These are phyloP conservation scores for Megacollybia marginata DNA, from an alignment of 768 basidiomycete genomes.

Conservation along the genomic window DNA sequence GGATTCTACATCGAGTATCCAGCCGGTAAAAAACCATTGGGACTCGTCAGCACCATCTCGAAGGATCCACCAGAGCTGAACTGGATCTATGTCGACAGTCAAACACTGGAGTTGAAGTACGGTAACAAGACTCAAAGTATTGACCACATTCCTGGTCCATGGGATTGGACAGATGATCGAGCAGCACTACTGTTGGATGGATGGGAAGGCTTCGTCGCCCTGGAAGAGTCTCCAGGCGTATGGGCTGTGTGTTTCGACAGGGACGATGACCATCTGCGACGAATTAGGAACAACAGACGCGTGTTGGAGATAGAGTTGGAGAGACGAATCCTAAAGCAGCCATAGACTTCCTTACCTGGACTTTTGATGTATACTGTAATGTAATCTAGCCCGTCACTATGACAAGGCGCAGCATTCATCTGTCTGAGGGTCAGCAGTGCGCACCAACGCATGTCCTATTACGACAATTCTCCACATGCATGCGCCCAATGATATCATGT, in stretches of 20 bases:
- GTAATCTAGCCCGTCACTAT: no score
- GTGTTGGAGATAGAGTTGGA: constrained; percentile 16
- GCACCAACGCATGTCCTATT: no score
- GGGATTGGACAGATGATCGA: constrained; percentile 23
- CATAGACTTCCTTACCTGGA: not conserved
- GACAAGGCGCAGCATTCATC: no score
- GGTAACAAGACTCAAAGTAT: constrained; percentile 22
- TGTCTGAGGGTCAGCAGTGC: no score
- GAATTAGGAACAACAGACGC: constrained; percentile 6
- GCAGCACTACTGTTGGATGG: constrained; percentile 13
- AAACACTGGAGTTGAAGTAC: constrained; percentile 18
- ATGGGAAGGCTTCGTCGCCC: constrained; percentile 20
- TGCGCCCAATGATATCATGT: no score
- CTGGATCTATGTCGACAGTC: constrained; percentile 22
- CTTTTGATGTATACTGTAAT: no score
- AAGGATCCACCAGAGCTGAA: constrained; percentile 23
- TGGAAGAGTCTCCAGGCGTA: constrained; percentile 15
- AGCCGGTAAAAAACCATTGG: constrained; percentile 15
- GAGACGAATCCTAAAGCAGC: constrained; percentile 3
- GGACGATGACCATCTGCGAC: constrained; percentile 16
- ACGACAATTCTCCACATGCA: no score
- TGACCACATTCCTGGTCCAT: constrained; percentile 19
- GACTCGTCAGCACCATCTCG: constrained; percentile 23
- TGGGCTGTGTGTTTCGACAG: constrained; percentile 17
- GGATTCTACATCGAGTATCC: constrained; percentile 26